Evolutionary conservation across 805 yeast species (phyloP), one percentile per base, ranked within the genome.

Genomic region (Cyberlindnera mycetangii): DNA sequence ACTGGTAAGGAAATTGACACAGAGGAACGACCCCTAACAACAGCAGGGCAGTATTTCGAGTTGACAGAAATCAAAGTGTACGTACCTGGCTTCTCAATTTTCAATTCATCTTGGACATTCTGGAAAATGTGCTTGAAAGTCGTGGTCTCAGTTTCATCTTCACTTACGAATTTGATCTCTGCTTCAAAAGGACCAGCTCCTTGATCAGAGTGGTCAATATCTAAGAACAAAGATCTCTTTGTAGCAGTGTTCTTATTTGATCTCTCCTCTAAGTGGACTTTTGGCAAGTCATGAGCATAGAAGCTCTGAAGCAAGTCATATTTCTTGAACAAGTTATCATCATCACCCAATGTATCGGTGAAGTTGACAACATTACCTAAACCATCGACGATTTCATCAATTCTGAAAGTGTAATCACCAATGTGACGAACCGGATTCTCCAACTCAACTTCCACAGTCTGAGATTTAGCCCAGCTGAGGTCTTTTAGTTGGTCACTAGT

Each of bases 31-130:
- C 83, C 88, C 33, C 67, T 57, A 17, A 86, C 71, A 11, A 72
- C 70, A 37, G 95, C 89, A 0, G 76, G 71, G 66, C 99, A 93
- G 56, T 60, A 77, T 35, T 69, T 71, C 14, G 90, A 85, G 0
- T 64, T 52, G 1, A 84, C 80, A 1, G 75, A 61, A 25, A 71
- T 61, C 24, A 93, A 62, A 7, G 62, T 60, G 60, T 89, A 92
- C 0, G 64, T 61, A 5, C 99, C 99, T 0, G 95, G 83, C 35
- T 69, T 65, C 3, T 70, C 67, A 0, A 80, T 75, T 15, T 50
- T 52, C 15, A 75, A 60, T 36, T 61, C 64, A 34, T 66, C 64
- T 3, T 53, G 52, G 3, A 56, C 43, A 22, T 64, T 59, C 16
- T 59, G 31, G 58, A 67, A 54, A 42, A 49, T 42, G 52, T 60